Evolutionary conservation across 208 protist species (phyloP).

Genomic region (Acanthamoeba royreba): DNA sequence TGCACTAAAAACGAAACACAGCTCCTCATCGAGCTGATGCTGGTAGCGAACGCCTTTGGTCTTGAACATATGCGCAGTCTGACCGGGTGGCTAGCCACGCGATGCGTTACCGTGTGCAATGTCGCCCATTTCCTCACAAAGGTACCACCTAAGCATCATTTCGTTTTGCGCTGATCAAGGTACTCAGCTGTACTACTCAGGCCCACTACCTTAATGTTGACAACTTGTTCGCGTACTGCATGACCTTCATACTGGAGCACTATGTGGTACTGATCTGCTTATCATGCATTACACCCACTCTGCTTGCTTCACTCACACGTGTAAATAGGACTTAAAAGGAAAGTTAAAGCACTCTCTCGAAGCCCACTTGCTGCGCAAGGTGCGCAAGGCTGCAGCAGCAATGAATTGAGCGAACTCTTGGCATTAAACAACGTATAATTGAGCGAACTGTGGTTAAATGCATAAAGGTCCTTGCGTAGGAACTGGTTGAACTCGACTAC

Average conservation of each 20-base stretch:
- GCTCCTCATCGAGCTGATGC: background rate
- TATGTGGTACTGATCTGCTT: background rate
- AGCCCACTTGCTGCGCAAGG: constrained; percentile 13
- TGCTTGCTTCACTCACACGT: background rate
- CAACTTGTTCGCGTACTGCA: constrained; percentile 29
- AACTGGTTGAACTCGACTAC: no score
- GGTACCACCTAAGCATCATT: background rate
- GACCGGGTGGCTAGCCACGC: background rate
- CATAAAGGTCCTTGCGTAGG: no score
- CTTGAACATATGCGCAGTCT: background rate
- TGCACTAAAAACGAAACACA: background rate
- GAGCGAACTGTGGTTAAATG: no score
- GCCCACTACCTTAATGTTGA: background rate
- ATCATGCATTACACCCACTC: background rate
- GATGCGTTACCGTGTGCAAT: background rate
- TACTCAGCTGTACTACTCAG: background rate
- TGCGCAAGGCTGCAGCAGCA: background rate
- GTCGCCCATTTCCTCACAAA: constrained; percentile 11
- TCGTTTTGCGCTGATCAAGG: background rate
- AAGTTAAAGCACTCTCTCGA: background rate
- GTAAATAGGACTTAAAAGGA: background rate
- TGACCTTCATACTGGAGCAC: constrained; percentile 24
- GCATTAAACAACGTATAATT: no score
- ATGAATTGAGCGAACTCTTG: no score
- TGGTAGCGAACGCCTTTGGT: constrained; percentile 11